These are phyloP conservation scores for Tympanopsis confertula DNA, from an alignment of 2,329 filamentous ascomycete species.

Conservation along the genomic window DNA sequence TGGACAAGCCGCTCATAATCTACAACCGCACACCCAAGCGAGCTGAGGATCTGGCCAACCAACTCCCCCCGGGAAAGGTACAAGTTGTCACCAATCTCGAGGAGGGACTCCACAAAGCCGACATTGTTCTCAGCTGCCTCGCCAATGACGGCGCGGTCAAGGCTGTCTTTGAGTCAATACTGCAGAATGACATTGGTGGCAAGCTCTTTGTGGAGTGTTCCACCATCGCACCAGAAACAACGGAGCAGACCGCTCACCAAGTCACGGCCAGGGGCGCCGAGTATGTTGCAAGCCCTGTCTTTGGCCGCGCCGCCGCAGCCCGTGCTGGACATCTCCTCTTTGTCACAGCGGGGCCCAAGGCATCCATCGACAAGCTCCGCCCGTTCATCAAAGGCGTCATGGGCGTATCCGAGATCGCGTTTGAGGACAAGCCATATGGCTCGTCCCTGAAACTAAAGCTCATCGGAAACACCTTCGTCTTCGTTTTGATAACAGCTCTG, in stretches of 20 bases:
- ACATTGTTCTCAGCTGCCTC: background rate
- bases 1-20: background rate
- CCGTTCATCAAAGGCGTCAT: constrained; percentile 27
- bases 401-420: constrained; percentile 5
- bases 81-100: background rate
- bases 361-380: constrained; percentile 17
- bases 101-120: background rate
- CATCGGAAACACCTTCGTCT: background rate
- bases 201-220: background rate
- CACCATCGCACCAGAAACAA: background rate
- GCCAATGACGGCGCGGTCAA: background rate
- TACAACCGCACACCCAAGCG: background rate
- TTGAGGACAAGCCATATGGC: background rate
- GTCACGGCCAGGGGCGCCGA: constrained; percentile 5
- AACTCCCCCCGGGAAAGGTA: background rate
- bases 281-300: constrained; percentile 25
- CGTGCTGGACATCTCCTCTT: constrained; percentile 28
- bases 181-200: no score
- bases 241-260: background rate
- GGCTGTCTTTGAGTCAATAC: background rate
- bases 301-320: constrained; percentile 27
- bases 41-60: background rate
- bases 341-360: constrained; percentile 22
- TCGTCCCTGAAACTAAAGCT: background rate
- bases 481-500: background rate